Evolutionary conservation across 768 basidiomycete genomes (phyloP), one percentile per base, ranked within the genome.

Genomic region (Russula brevipes): DNA sequence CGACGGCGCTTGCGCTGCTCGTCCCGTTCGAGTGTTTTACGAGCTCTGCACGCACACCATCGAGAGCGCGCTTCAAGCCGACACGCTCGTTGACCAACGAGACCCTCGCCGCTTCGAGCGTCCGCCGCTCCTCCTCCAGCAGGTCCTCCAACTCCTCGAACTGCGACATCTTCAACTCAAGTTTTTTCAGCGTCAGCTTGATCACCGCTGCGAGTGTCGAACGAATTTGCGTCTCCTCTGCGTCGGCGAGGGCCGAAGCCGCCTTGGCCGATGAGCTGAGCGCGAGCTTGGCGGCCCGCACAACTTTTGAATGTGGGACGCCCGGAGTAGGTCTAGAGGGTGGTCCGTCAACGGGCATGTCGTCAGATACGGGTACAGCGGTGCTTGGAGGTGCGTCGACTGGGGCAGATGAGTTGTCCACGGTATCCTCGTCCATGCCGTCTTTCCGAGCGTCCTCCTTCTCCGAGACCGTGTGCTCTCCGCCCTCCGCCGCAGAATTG

Each of bases 71-170:
- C 74, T 85, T 87, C 58, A 93, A 70, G 46, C 81, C 82, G 56
- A 87, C 73, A 57, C 93, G 82, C 72, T 98, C 96, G 69, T 81
- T 86, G 58, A 91, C 85, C 46, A 98, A 77, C 44, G 85, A 81
- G 76, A 91, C 80, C 59, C 91, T 82, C 24, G 89, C 86, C 52
- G 86, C 85, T 78, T 99, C 97, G 49, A 99, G 75, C 41, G 84
- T 79, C 65, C 88, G 82, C 60, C 94, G 82, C 75, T 99, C 97
- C 57, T 92, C 88, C 72, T 98, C 97, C 56, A 99, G 78, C 9
- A 94, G 77, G 53, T 90, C 88, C 72, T 99, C 97, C 61, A 99
- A 79, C 73, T 92, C 88, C 72, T 98, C 97, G 70, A 98, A 98
- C 73, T 95, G 91, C 1, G 83, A 76, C 85, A 94, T 91, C 80